Conservation (phyloP, 768 basidiomycete genomes). For the Lentinula sp. region DNA sequence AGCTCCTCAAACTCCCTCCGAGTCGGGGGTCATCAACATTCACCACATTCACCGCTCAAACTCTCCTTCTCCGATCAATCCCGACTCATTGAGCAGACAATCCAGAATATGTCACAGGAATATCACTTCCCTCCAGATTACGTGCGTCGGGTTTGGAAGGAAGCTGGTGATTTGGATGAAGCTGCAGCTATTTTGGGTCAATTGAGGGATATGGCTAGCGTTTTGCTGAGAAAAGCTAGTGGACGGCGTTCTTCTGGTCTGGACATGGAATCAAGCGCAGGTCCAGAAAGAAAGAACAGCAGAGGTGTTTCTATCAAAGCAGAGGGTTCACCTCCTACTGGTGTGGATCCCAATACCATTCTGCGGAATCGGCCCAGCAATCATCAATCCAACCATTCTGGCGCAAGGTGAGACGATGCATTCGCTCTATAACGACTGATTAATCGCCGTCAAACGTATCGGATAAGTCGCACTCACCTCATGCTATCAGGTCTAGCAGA, state of each 20-base stretch:
- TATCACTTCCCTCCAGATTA: conserved; percentile 4
- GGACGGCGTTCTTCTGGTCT: not conserved
- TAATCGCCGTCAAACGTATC: not conserved
- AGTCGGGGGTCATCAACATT: not conserved
- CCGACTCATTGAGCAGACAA: not conserved
- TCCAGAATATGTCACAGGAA: not conserved
- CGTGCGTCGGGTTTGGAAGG: not conserved
- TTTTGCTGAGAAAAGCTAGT: not conserved
- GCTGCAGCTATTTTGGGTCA: not conserved
- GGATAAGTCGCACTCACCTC: not conserved
- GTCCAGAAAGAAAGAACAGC: not conserved
- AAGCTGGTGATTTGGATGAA: not conserved
- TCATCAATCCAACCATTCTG: not conserved
- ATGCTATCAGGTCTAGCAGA: too few species aligned
- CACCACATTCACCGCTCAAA: not conserved
- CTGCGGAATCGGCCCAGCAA: not conserved
- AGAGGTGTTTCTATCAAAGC: not conserved
- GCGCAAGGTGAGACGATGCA: conserved; percentile 1
- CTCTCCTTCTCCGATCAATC: not conserved
- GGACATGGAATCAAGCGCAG: not conserved
- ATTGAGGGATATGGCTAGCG: not conserved
- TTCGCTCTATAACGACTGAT: not conserved
- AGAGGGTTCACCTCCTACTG: not conserved
- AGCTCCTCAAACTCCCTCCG: not conserved
- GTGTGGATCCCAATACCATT: not conserved